phyloP scores from a whole-genome alignment of 352 stramenopile species.

The Thalassiosira hispida region DNA sequence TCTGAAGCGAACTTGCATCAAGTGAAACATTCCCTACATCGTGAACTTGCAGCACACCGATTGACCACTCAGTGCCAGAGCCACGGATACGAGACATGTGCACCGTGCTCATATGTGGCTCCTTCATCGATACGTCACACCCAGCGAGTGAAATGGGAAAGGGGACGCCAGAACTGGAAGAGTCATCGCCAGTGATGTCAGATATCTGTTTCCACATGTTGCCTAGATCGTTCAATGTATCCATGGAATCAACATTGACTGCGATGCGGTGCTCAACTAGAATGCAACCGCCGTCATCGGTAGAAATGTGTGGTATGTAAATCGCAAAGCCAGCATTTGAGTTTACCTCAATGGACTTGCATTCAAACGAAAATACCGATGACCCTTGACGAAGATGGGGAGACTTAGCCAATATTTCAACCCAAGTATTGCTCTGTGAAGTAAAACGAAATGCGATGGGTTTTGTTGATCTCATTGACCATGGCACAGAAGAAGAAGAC shows the following conservation, averaged over 20 bases:
- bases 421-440: not conserved
- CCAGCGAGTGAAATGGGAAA: not conserved
- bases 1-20: not conserved
- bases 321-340: constrained; percentile 1
- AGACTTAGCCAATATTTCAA: not conserved
- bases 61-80: not conserved
- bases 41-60: not conserved
- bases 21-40: not conserved
- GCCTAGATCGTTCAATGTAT: not conserved
- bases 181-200: not conserved
- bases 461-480: constrained; percentile 1
- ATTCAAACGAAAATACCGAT: constrained; percentile 1
- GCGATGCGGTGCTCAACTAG: not conserved
- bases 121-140: not conserved
- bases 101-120: not conserved
- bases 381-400: not conserved
- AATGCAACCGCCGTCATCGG: not conserved
- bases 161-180: not conserved
- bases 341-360: not conserved
- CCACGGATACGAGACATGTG: not conserved
- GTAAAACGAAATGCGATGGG: not conserved
- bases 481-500: not conserved
- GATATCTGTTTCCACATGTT: not conserved
- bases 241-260: not conserved
- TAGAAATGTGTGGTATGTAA: not conserved